Evolutionary conservation across 1,284 basidiomycete species (phyloP).

Genomic region (Cystobasidium slooffiae): DNA sequence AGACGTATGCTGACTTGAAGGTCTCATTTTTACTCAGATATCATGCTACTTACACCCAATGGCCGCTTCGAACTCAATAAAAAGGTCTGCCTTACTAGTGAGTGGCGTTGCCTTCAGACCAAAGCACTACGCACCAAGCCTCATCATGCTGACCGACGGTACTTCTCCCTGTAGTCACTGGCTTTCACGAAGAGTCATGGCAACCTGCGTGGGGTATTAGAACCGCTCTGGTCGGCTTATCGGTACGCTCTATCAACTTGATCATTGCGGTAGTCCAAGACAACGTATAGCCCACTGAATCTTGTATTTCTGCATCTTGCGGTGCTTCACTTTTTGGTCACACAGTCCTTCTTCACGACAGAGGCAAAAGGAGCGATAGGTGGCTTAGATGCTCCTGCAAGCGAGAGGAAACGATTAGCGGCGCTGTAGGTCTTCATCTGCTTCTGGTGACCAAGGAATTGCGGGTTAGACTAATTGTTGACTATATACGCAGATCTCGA

Average conservation of each 20-base stretch:
- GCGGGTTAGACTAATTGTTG: background rate
- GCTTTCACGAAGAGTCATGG: conserved; percentile 83
- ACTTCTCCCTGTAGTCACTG: conserved; percentile 17
- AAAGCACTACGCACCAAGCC: conserved; percentile 52
- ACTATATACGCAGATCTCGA: conserved; percentile 23
- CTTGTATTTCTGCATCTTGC: conserved; percentile 41
- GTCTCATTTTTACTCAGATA: conserved; percentile 77
- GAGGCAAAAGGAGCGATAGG: conserved; percentile 89
- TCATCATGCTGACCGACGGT: conserved; percentile 82
- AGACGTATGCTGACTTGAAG: conserved; percentile 60
- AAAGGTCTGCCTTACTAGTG: conserved; percentile 67
- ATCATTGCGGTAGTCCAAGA: too few species aligned
- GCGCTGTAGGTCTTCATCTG: conserved; percentile 62
- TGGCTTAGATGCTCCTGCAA: conserved; percentile 76
- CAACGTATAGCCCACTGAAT: too few species aligned
- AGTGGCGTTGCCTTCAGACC: conserved; percentile 15
- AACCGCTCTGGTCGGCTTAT: conserved; percentile 66
- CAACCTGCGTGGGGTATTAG: conserved; percentile 91
- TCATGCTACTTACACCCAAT: conserved; percentile 93
- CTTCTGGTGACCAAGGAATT: background rate
- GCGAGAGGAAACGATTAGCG: conserved; percentile 80
- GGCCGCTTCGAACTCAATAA: conserved; percentile 94
- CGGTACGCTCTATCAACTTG: conserved; percentile 5
- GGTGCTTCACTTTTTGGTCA: conserved; percentile 75
- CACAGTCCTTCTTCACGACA: conserved; percentile 88